Evolutionary conservation across 2,329 filamentous ascomycete genomes (phyloP).

Genomic region (Neoscytalidium dimidiatum): DNA sequence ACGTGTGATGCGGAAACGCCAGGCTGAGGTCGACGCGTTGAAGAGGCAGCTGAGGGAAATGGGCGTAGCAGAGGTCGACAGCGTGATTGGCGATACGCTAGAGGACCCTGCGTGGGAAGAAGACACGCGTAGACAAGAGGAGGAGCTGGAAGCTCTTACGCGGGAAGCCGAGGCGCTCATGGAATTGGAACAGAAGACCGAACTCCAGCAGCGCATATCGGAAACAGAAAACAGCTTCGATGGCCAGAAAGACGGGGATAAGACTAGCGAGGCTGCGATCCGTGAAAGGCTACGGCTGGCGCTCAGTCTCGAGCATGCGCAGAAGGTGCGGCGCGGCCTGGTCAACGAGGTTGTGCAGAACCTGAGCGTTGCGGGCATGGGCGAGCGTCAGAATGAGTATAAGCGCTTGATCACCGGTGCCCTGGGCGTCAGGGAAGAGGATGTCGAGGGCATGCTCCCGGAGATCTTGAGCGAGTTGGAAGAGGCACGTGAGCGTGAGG

Average conservation of each 20-base stretch:
- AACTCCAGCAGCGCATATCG: conserved; percentile 36
- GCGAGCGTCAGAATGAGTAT: conserved; percentile 74
- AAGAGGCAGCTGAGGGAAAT: conserved; percentile 60
- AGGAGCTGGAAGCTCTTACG: conserved; percentile 39
- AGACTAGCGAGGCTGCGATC: conserved; percentile 16
- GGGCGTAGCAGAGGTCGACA: conserved; percentile 33
- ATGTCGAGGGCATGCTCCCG: conserved; percentile 63
- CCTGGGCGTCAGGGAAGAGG: conserved; percentile 63
- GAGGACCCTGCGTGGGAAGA: conserved; percentile 40
- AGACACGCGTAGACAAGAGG: conserved; percentile 35
- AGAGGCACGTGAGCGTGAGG: conserved; percentile 35
- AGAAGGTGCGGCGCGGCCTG: conserved; percentile 62
- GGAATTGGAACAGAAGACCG: conserved; percentile 46
- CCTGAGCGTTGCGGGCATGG: conserved; percentile 67
- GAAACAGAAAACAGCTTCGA: background rate
- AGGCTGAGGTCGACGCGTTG: conserved; percentile 65
- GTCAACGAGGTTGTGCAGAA: conserved; percentile 70
- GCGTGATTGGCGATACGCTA: conserved; percentile 53
- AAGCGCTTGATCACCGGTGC: conserved; percentile 68
- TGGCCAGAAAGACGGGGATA: background rate
- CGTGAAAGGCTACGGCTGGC: conserved; percentile 59
- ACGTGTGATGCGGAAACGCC: conserved; percentile 58
- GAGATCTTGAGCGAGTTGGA: conserved; percentile 53
- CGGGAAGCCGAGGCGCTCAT: conserved; percentile 45
- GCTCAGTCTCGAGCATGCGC: conserved; percentile 57